Evolutionary conservation across 768 basidiomycete species (phyloP).

Genomic region (Boletellus sp.): DNA sequence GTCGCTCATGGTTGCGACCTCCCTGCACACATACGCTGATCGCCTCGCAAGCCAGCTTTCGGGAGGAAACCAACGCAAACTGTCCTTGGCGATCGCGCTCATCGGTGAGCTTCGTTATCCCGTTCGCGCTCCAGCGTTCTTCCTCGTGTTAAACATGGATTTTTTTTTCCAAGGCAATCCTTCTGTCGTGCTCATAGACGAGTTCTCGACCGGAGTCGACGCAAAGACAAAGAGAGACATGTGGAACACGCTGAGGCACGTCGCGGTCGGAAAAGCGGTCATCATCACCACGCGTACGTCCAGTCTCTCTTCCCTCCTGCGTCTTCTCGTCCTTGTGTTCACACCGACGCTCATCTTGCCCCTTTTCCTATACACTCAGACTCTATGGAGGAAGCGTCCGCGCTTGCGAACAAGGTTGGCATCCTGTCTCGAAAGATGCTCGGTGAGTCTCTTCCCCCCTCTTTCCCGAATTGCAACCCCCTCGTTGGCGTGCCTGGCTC

Average conservation of each 20-base stretch:
- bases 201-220: conserved; percentile 81
- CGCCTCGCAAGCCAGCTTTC: conserved; percentile 71
- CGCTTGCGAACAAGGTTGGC: conserved; percentile 70
- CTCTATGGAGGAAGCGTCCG: conserved; percentile 83
- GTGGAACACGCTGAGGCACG: conserved; percentile 69
- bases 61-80: conserved; percentile 76
- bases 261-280: conserved; percentile 65
- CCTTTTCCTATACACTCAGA: conserved; percentile 38
- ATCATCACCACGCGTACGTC: conserved; percentile 67
- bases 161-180: conserved; percentile 54
- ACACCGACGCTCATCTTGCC: too few species aligned
- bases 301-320: neutral
- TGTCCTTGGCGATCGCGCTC: conserved; percentile 71
- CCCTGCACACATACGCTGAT: conserved; percentile 58
- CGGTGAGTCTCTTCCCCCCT: conserved; percentile 50
- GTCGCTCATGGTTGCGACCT: conserved; percentile 54
- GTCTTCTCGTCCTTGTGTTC: too few species aligned
- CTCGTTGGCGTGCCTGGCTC: neutral
- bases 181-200: conserved; percentile 74
- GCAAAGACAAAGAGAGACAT: conserved; percentile 82
- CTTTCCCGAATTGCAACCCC: too few species aligned
- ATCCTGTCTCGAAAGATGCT: conserved; percentile 71
- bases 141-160: too few species aligned
- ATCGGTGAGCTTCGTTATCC: conserved; percentile 42
- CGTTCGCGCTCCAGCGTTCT: neutral